Evolutionary conservation across 164 flowering plant species (phyloP), one percentile per base, ranked within the genome.

Genomic region (Vitis rotundifolia): DNA sequence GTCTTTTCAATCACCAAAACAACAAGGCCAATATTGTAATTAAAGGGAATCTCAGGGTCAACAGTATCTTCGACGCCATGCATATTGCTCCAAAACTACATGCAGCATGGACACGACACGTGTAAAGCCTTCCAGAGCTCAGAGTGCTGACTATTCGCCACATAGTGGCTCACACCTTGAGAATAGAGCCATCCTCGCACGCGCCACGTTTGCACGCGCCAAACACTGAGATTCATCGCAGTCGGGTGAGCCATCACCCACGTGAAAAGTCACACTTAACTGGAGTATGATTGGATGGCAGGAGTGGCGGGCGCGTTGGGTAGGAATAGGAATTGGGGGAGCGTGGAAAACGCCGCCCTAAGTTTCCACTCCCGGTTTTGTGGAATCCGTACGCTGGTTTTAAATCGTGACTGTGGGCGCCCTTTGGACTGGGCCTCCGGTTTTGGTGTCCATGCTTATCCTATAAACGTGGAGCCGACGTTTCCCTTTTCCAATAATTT

Each of bases 111-210:
- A 13, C 11, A 8, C 53, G 14, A 50, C 53, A 50, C 53, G 53
- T 50, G 53, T 50, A 50, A 9, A 50, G 53, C 3, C 14, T 5
- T 50, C 6, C 53, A 50, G 53, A 50, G 53, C 53, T 50, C 53
- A 50, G 53, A 50, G 53, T 19, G 37, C 63, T 58, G 57, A 28
- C 71, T 47, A 59, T 50, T 50, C 71, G 64, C 71, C 71, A 49
- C 71, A 59, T 47, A 44, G 49, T 66, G 26, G 6, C 48, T 37
- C 44, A 37, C 44, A 11, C 53, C 53, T 50, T 4, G 53, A 50
- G 53, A 11, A 50, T 50, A 11, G 14, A 50, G 7, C 5, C 26
- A 22, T 22, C 26, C 26, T 22, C 26, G 26, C 26, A 22, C 26
- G 26, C 26, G 26, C 26, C 26, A 22, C 26, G 2, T 22, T 22